Conservation (phyloP, 345 rosid species). For the Combretum micranthum region DNA sequence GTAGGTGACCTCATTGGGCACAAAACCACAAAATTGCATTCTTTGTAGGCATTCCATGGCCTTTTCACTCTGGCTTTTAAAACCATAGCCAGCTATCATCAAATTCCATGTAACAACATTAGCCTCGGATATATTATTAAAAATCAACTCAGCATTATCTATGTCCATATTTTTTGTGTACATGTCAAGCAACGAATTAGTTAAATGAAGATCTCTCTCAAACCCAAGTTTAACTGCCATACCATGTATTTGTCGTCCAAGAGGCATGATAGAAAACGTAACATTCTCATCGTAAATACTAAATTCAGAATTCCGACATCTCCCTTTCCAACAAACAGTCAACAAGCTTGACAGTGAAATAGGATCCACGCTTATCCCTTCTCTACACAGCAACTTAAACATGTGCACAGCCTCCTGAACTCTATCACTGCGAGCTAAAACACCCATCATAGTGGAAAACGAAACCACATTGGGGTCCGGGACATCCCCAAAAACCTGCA, state of each 20-base stretch:
- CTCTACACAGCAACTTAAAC: slow-evolving; percentile 46
- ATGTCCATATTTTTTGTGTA: slow-evolving; percentile 53
- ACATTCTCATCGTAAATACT: slow-evolving; percentile 11
- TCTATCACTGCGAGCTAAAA: slow-evolving; percentile 40
- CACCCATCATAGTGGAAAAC: slow-evolving; percentile 48
- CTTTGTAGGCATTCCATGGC: slow-evolving; percentile 33
- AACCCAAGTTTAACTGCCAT: slow-evolving; percentile 48
- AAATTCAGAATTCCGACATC: slow-evolving; percentile 16
- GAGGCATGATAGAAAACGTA: slow-evolving; percentile 11
- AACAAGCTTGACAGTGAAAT: slow-evolving; percentile 60
- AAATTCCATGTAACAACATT: slow-evolving; percentile 69
- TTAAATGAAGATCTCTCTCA: slow-evolving; percentile 45
- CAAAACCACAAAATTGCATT: slow-evolving; percentile 48
- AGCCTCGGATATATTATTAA: slow-evolving; percentile 34
- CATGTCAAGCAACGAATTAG: slow-evolving; percentile 59
- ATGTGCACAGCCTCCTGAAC: slow-evolving; percentile 52
- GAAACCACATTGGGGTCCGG: slow-evolving; percentile 57
- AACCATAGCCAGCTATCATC: slow-evolving; percentile 74
- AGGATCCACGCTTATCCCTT: slow-evolving; percentile 44
- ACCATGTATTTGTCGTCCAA: slow-evolving; percentile 59
- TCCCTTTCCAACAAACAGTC: slow-evolving; percentile 44
- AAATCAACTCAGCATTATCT: slow-evolving; percentile 44
- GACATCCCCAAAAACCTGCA: slow-evolving; percentile 29
- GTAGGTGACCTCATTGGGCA: slow-evolving; percentile 62
- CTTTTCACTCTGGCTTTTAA: slow-evolving; percentile 28